A percentile compares a stretch with the other conserved stretches of the same genome.
These are phyloP conservation scores for Coprinopsis sp. DNA, from an alignment of 768 basidiomycete genomes.

Conservation along the genomic window DNA sequence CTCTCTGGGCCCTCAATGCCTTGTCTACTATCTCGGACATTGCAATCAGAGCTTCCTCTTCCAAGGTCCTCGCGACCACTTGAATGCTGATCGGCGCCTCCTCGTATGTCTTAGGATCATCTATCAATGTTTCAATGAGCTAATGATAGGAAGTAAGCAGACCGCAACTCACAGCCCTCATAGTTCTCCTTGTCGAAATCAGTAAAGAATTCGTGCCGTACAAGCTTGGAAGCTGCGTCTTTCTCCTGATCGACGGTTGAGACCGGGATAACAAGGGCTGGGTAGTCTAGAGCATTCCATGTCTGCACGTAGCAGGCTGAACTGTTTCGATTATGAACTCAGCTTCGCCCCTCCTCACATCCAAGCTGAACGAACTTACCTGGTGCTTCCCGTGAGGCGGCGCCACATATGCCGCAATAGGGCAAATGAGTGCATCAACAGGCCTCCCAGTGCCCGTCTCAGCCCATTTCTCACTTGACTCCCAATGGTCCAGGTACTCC, in stretches of 20 bases:
- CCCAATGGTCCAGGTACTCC: slow-evolving; percentile 61
- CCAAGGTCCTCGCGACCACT: slow-evolving; percentile 61
- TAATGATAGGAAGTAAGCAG: neutral
- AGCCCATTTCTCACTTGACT: slow-evolving; percentile 32
- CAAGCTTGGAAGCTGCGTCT: slow-evolving; percentile 43
- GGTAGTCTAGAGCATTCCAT: slow-evolving; percentile 68
- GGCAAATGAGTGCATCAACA: slow-evolving; percentile 70
- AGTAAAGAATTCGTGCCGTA: slow-evolving; percentile 44
- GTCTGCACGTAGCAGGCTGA: slow-evolving; percentile 52
- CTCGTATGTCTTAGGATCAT: slow-evolving; percentile 50
- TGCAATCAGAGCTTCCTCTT: slow-evolving; percentile 70
- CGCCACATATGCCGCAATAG: slow-evolving; percentile 56
- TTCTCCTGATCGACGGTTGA: slow-evolving; percentile 49
- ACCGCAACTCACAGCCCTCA: slow-evolving; percentile 47
- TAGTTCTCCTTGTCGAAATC: slow-evolving; percentile 44
- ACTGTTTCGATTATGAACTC: slow-evolving; percentile 5
- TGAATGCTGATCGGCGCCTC: slow-evolving; percentile 64
- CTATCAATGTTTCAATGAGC: slow-evolving; percentile 26
- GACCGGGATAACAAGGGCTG: slow-evolving; percentile 60
- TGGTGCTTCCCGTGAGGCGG: slow-evolving; percentile 60
- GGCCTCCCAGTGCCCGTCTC: slow-evolving; percentile 65
- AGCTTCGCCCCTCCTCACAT: neutral
- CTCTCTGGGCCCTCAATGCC: slow-evolving; percentile 37
- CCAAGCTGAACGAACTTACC: slow-evolving; percentile 35
- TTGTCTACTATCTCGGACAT: slow-evolving; percentile 64